Percentiles rank a stretch among this genome's conserved stretches.
Evolutionary conservation across 306 rosid species (phyloP).

Genomic region (Pyrus pyrifolia): DNA sequence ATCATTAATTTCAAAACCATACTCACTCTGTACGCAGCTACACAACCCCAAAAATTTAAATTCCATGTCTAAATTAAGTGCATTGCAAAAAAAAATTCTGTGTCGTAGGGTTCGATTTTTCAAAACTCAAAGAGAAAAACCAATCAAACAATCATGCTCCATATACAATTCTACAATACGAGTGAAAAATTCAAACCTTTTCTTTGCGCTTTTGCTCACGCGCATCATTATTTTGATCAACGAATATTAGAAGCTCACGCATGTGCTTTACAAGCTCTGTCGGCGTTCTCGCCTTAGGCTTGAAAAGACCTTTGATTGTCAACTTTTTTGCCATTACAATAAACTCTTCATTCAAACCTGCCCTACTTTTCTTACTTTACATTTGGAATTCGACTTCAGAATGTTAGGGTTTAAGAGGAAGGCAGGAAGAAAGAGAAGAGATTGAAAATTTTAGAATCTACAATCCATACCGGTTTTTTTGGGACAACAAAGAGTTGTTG

Average conservation of each 20-base stretch:
- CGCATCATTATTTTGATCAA: constrained; percentile 11
- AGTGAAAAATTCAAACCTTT: constrained; percentile 23
- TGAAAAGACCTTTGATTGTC: constrained; percentile 36
- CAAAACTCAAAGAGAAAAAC: not conserved
- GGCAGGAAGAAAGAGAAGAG: not conserved
- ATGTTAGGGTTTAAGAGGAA: constrained; percentile 18
- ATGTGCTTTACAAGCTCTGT: constrained; percentile 36
- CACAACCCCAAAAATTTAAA: not conserved
- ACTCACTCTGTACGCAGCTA: not conserved
- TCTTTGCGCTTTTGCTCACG: constrained; percentile 41
- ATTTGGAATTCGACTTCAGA: not conserved
- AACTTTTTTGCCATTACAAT: not conserved
- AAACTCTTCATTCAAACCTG: not conserved
- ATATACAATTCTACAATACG: not conserved
- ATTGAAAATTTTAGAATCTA: not conserved
- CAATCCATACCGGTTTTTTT: not conserved
- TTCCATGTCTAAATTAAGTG: not conserved
- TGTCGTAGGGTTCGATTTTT: not conserved
- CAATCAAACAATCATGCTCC: not conserved
- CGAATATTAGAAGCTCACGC: constrained; percentile 30
- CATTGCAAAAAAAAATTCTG: not conserved
- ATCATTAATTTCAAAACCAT: not conserved
- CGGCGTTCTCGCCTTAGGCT: constrained; percentile 33
- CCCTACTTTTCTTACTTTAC: not conserved
- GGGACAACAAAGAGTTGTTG: not conserved